Base-by-base conservation (phyloP, 2,329 filamentous ascomycete species). In the Scytalidium sp. region DNA sequence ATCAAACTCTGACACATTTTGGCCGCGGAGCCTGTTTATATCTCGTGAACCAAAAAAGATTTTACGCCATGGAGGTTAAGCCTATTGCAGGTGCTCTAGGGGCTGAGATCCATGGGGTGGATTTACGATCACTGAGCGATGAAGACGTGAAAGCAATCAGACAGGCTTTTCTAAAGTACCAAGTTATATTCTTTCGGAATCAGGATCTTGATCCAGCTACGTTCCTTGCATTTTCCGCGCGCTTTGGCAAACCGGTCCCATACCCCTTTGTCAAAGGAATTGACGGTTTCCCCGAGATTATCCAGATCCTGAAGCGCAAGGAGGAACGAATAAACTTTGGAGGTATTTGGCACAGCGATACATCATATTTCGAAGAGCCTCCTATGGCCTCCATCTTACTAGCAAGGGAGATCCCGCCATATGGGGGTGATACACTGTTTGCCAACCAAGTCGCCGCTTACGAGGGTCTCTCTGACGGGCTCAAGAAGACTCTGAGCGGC, bases 381-480 rank as follows among this genome's bases (percentile, higher is more conserved):
- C 77, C 78, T 7, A 79, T 77, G 2, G 81, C 81, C 60, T 81
- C 78, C 9, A 76, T 72, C 2, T 66, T 82, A 19, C 80, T 79
- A 58, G 64, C 81, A 2, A 68, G 81, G 6, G 70, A 71, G 1
- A 76, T 76, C 1, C 79, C 79, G 25, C 75, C 78, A 8, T 69
- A 70, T 7, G 79, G 79, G 19, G 32, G 32, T 36, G 78, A 81
- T 55, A 81, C 78, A 0, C 71, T 80, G 40, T 81, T 78, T 78
- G 75, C 77, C 2, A 79, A 75, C 1, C 75, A 79, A 56, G 83
- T 83, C 56, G 80, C 77, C 6, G 75, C 78, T 27, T 83, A 82
- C 54, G 80, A 83, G 54, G 69, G 74, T 17, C 72, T 83, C 15
- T 81, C 77, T 0, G 65, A 72, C 0, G 65, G 70, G 23, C 81